Conservation (phyloP, 345 rosid genomes). For the Moricandia arvensis region DNA sequence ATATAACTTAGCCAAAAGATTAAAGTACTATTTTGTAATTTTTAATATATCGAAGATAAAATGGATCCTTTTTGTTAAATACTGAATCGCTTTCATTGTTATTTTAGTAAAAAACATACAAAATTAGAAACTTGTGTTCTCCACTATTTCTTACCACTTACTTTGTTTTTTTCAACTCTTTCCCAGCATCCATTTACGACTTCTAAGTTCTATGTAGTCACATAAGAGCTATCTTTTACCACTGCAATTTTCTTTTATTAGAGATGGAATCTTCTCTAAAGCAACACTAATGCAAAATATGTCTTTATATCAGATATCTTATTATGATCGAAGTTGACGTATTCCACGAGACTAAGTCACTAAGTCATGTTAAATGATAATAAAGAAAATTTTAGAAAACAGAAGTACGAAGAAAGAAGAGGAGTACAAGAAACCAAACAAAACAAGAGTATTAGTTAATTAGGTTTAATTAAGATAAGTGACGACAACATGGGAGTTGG, state of each 20-base stretch:
- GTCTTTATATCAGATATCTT: background rate
- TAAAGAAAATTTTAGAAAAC: slow-evolving; percentile 22
- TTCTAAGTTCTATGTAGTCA: background rate
- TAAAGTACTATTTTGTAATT: too few species aligned
- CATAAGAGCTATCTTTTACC: background rate
- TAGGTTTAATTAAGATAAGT: slow-evolving; percentile 20
- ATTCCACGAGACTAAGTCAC: slow-evolving; percentile 13
- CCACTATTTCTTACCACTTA: background rate
- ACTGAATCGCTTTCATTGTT: background rate
- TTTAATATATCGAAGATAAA: background rate
- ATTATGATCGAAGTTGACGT: slow-evolving; percentile 8
- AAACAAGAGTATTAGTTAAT: background rate
- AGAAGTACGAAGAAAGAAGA: slow-evolving; percentile 32
- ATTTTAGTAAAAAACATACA: background rate
- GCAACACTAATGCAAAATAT: background rate
- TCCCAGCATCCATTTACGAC: background rate
- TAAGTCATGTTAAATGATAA: background rate
- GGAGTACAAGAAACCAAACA: slow-evolving; percentile 15
- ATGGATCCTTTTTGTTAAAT: background rate
- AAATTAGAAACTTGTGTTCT: background rate
- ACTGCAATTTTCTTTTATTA: background rate
- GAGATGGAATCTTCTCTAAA: background rate
- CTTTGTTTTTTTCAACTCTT: background rate
- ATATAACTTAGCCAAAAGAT: too few species aligned
- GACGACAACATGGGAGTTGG: slow-evolving; percentile 40